phyloP scores from a whole-genome alignment of 164 flowering plant species.

The Nelumbo lutea region DNA sequence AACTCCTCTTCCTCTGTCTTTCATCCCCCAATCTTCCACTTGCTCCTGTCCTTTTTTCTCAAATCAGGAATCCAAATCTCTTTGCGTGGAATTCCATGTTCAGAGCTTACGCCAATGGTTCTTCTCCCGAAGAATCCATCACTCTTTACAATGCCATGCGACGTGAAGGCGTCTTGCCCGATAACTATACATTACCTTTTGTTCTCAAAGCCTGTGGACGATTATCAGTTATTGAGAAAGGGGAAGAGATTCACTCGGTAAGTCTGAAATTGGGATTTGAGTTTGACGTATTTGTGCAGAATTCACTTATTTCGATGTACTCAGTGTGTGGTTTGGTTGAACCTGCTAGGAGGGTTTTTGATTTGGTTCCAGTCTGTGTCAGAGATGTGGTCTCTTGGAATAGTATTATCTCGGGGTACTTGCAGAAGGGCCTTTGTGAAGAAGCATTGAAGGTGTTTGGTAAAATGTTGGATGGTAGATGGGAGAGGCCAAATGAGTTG shows the following conservation, averaged over 20 bases:
- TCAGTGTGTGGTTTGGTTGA: conserved; percentile 16
- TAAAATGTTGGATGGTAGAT: conserved; percentile 9
- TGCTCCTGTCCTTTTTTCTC: conserved; percentile 13
- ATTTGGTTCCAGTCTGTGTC: conserved; percentile 16
- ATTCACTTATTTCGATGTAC: conserved; percentile 26
- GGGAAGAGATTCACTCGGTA: conserved; percentile 17
- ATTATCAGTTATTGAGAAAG: conserved; percentile 10
- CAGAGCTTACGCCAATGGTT: conserved; percentile 13
- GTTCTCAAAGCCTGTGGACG: conserved; percentile 25
- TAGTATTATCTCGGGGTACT: conserved; percentile 29
- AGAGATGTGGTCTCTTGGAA: conserved; percentile 32
- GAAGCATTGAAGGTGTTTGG: conserved; percentile 23
- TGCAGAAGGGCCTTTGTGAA: conserved; percentile 12
- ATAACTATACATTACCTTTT: conserved; percentile 30
- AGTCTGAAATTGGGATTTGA: conserved; percentile 22
- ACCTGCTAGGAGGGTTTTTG: conserved; percentile 19
- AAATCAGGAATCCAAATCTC: conserved; percentile 18
- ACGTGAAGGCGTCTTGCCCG: conserved; percentile 15
- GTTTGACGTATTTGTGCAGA: conserved; percentile 27
- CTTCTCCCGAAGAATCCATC: conserved; percentile 17
- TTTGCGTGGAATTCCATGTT: conserved; percentile 26
- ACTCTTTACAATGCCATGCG: conserved; percentile 22
- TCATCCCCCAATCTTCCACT: conserved; percentile 6
- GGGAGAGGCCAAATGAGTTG: conserved; percentile 20
- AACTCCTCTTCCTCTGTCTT: conserved; percentile 10